Conservation (phyloP, 2,329 filamentous ascomycete species). For the Diaporthe vexans region DNA sequence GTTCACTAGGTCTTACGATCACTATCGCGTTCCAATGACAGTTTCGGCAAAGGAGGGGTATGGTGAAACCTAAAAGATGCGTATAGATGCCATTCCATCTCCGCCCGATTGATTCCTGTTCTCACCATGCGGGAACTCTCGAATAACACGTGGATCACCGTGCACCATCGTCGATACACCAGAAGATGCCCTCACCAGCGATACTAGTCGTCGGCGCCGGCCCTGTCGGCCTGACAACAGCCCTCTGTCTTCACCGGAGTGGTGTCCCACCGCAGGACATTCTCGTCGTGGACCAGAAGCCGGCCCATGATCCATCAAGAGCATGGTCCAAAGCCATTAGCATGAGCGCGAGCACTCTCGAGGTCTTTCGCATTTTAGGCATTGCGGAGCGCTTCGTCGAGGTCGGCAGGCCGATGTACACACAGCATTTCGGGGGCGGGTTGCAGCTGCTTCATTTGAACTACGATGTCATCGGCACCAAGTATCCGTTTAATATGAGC, state of each 20-base stretch:
- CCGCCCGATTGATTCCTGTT: background rate
- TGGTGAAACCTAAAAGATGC: background rate
- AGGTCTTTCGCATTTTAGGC: constrained; percentile 38
- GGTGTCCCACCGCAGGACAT: constrained; percentile 28
- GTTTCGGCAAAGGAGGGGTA: background rate
- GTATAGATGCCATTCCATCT: background rate
- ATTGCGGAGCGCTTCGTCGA: constrained; percentile 28
- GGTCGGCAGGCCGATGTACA: constrained; percentile 7
- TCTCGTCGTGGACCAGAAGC: constrained; percentile 34
- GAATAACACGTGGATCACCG: too few relatives aligned
- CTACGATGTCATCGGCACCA: constrained; percentile 40
- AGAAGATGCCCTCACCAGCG: background rate
- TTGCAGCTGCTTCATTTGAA: constrained; percentile 22
- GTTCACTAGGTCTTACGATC: background rate
- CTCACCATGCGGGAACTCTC: background rate
- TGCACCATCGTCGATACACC: background rate
- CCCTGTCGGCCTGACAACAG: constrained; percentile 36
- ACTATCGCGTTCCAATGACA: background rate
- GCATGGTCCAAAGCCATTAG: constrained; percentile 28
- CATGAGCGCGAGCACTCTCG: constrained; percentile 36
- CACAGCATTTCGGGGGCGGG: constrained; percentile 26
- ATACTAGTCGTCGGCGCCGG: constrained; percentile 40
- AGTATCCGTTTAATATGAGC: constrained; percentile 32
- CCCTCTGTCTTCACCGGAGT: constrained; percentile 35
- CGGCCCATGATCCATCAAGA: background rate